Conservation (phyloP, 1,284 basidiomycete species). For the Inonotus hispidus region DNA sequence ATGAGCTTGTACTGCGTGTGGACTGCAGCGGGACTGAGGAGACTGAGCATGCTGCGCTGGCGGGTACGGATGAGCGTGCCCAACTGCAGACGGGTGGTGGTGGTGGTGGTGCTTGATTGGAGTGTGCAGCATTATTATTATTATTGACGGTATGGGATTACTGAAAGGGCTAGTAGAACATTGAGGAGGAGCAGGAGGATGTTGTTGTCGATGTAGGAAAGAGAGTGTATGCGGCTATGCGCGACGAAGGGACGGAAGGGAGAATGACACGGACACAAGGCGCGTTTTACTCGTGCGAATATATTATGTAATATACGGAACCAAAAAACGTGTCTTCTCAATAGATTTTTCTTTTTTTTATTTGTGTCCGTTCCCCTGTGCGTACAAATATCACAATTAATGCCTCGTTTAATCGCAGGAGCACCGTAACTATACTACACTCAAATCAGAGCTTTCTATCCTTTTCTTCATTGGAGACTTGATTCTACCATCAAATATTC, state of each 20-base stretch:
- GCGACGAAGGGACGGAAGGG: background rate
- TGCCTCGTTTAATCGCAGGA: too few relatives aligned
- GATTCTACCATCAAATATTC: too few relatives aligned
- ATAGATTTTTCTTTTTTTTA: background rate
- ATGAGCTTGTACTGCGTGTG: background rate
- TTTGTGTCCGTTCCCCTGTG: background rate
- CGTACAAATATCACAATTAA: background rate
- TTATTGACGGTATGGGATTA: background rate
- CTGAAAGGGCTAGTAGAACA: background rate
- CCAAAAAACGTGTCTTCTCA: background rate
- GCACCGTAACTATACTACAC: too few relatives aligned
- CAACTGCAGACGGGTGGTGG: background rate
- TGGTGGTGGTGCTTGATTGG: conserved; percentile 10
- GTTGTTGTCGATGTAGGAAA: background rate
- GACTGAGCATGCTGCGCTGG: conserved; percentile 10
- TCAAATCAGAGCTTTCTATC: too few relatives aligned
- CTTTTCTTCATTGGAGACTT: too few relatives aligned
- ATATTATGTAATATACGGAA: background rate
- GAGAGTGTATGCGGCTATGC: background rate
- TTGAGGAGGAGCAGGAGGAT: background rate
- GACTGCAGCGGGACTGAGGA: background rate
- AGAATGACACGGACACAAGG: background rate
- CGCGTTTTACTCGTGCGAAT: background rate
- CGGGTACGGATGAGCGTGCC: conserved; percentile 2
- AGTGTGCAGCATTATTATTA: conserved; percentile 7